A percentile compares a stretch with the other conserved stretches of the same genome.
Evolutionary conservation across 2,329 filamentous ascomycete species (phyloP).

Genomic region (Ascochyta fabae): DNA sequence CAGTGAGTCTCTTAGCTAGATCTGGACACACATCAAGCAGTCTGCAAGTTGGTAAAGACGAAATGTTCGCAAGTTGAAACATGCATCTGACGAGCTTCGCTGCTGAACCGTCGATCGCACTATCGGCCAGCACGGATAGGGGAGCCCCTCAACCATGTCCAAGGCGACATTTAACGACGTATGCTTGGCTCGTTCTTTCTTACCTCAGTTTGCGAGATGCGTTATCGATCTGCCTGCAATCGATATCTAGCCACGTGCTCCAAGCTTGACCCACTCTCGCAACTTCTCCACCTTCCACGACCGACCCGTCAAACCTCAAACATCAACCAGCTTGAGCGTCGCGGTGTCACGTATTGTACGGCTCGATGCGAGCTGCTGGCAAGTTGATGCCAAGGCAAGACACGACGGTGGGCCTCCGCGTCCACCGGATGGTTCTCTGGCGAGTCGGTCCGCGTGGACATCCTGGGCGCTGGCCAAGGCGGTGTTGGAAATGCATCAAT

Average conservation of each 20-base stretch:
- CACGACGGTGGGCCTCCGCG: background rate
- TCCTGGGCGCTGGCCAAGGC: constrained; percentile 26
- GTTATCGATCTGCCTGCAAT: constrained; percentile 10
- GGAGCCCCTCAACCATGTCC: background rate
- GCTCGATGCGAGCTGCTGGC: constrained; percentile 10
- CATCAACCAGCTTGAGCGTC: background rate
- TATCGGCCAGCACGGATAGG: background rate
- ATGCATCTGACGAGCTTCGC: background rate
- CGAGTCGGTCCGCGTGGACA: constrained; percentile 28
- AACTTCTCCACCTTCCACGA: constrained; percentile 10
- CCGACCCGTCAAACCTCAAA: background rate
- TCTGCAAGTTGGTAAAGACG: background rate
- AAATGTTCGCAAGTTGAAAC: background rate
- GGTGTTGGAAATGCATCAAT: constrained; percentile 14
- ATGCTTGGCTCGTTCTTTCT: background rate
- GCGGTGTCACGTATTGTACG: background rate
- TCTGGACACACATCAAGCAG: background rate
- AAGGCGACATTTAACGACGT: no score
- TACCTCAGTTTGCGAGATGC: background rate
- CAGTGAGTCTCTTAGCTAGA: background rate
- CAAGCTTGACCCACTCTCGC: constrained; percentile 14
- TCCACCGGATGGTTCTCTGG: constrained; percentile 16
- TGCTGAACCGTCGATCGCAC: background rate
- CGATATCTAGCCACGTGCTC: constrained; percentile 18
- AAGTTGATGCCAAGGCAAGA: constrained; percentile 9